Conservation (phyloP, 1,139 yeast species). For the Yamadazyma spencermartinsiae region DNA sequence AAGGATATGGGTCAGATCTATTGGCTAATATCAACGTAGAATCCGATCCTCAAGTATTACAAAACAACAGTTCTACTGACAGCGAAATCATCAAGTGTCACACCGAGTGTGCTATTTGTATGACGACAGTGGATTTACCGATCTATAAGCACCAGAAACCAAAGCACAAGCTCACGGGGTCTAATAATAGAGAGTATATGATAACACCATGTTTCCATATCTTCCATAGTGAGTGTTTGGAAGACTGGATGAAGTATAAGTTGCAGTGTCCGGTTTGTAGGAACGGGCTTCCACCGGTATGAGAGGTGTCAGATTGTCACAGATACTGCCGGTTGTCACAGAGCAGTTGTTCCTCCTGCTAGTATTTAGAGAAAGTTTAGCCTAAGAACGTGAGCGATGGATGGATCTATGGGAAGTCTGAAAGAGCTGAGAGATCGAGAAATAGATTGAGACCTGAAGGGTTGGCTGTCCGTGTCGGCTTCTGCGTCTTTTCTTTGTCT, state of each 20-base stretch:
- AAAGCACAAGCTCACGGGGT: constrained; percentile 15
- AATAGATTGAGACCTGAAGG: no score
- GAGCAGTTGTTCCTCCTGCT: no score
- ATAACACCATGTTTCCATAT: constrained; percentile 91
- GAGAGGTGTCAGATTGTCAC: neutral
- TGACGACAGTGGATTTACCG: constrained; percentile 71
- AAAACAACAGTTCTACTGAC: constrained; percentile 7
- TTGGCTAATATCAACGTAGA: constrained; percentile 21
- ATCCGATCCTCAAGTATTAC: constrained; percentile 28
- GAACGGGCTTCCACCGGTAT: constrained; percentile 71
- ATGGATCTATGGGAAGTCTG: no score
- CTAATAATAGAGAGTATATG: constrained; percentile 59
- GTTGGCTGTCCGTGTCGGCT: no score
- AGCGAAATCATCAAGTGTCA: constrained; percentile 30
- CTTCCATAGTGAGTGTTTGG: constrained; percentile 84
- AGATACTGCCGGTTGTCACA: no score
- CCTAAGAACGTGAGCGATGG: no score
- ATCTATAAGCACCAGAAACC: constrained; percentile 29
- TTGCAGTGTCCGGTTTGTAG: constrained; percentile 94
- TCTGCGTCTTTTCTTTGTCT: no score
- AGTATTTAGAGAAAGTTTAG: no score
- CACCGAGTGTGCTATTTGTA: constrained; percentile 85
- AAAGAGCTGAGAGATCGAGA: no score
- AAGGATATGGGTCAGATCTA: constrained; percentile 47
- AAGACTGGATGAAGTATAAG: constrained; percentile 91